These are phyloP conservation scores for Podila clonocystis DNA, from an alignment of 192 early-diverging fungal species.

Conservation along the genomic window DNA sequence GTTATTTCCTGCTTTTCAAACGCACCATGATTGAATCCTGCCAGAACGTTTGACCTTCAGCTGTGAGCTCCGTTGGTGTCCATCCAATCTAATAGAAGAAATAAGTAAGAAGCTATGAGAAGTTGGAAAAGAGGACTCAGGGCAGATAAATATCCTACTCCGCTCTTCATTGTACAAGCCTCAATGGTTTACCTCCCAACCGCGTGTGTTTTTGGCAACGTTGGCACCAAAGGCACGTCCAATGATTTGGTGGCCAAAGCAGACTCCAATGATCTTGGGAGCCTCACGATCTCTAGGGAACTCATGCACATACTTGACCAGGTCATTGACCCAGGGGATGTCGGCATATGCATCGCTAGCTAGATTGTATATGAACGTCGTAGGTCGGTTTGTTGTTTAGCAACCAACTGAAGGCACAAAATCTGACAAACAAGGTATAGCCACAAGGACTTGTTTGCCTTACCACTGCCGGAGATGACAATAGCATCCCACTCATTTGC, in stretches of 20 bases:
- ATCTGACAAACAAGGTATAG: background rate
- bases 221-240: constrained; percentile 72
- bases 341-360: constrained; percentile 72
- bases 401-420: too few relatives aligned
- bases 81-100: constrained; percentile 66
- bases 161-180: too few relatives aligned
- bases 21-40: constrained; percentile 18
- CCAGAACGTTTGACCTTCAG: constrained; percentile 49
- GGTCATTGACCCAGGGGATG: constrained; percentile 70
- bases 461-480: constrained; percentile 66
- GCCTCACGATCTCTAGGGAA: constrained; percentile 41
- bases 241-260: constrained; percentile 89
- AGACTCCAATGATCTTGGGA: constrained; percentile 68
- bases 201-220: constrained; percentile 63
- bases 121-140: too few relatives aligned
- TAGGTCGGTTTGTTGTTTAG: too few relatives aligned
- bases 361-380: background rate
- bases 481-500: constrained; percentile 59
- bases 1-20: background rate
- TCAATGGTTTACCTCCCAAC: constrained; percentile 89
- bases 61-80: constrained; percentile 45
- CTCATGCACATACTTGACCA: constrained; percentile 62
- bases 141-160: too few relatives aligned
- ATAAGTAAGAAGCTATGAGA: too few relatives aligned
- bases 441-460: background rate